phyloP scores from a whole-genome alignment of 345 rosid species.

The Gossypium longicalyx region DNA sequence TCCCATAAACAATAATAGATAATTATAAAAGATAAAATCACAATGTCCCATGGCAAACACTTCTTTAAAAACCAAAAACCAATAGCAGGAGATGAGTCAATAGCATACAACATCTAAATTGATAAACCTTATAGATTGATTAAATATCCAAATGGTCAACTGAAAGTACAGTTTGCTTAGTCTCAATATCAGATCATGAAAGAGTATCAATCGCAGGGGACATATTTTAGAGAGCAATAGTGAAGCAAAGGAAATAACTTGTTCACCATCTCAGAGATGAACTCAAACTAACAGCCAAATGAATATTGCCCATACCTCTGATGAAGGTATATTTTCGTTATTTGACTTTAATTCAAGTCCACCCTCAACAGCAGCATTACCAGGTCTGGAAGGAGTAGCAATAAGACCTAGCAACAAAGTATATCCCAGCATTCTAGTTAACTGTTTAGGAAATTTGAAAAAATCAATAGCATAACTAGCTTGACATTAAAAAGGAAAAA shows the following conservation, averaged over 20 bases:
- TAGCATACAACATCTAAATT: neutral
- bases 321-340: constrained; percentile 42
- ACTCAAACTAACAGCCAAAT: neutral
- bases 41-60: neutral
- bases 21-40: neutral
- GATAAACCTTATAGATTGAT: neutral
- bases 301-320: constrained; percentile 46
- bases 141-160: neutral
- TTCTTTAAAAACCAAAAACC: neutral
- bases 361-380: constrained; percentile 37
- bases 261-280: neutral
- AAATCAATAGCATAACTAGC: constrained; percentile 8
- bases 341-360: constrained; percentile 51
- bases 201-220: neutral
- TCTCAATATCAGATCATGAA: neutral
- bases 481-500: neutral
- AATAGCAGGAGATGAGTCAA: neutral
- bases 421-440: constrained; percentile 26
- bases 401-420: constrained; percentile 47
- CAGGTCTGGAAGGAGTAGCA: constrained; percentile 50
- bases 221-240: neutral
- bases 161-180: neutral
- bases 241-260: neutral
- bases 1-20: neutral
- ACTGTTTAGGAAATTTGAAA: constrained; percentile 11